Base-by-base conservation (phyloP, 2,329 filamentous ascomycete genomes). In the Pseudocercospora crystallina region DNA sequence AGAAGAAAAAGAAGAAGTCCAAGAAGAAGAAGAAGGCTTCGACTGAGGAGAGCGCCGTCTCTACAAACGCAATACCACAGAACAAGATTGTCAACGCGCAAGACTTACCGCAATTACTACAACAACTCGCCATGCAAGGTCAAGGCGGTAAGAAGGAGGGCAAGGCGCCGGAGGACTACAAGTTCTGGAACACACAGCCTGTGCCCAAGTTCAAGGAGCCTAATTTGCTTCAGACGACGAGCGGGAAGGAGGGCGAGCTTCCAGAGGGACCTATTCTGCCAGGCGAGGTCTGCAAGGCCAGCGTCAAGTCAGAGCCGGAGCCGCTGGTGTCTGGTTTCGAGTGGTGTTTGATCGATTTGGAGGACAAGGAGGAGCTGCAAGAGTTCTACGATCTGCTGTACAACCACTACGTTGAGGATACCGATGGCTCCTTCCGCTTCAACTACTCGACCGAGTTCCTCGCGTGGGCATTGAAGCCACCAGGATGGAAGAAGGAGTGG, bases 111-210 rank as follows among this genome's bases (percentile, higher is more conserved):
- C 50, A 60, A 20, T 47, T 68, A 20, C 56, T 68, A 0, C 55
- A 66, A 37, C 65, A 67, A 48, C 50, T 68, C 8, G 57, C 56
- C 20, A 30, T 66, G 32, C 53, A 57, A 8, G 49, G 58, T 20
- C 51, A 54, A 26, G 49, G 47, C 8, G 37, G 37, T 20, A 64
- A 61, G 37, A 63, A 60, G 29, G 65, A 68, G 49, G 65, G 65
- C 51, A 69, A 69, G 46, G 58, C 63, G 17, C 66, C 60, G 8
- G 63, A 67, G 44, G 65, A 66, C 51, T 96, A 97, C 80, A 96
- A 95, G 73, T 99, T 99, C 76, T 99, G 94, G 94, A 85, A 90
- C 71, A 99, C 94, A 40, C 94, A 99, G 71, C 94, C 94, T 1
- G 94, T 99, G 52, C 88, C 89, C 43, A 86, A 85, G 65, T 96